Evolutionary conservation across 352 stramenopile genomes (phyloP), one percentile per base, ranked within the genome.

Genomic region (Pythium scleroteichum): DNA sequence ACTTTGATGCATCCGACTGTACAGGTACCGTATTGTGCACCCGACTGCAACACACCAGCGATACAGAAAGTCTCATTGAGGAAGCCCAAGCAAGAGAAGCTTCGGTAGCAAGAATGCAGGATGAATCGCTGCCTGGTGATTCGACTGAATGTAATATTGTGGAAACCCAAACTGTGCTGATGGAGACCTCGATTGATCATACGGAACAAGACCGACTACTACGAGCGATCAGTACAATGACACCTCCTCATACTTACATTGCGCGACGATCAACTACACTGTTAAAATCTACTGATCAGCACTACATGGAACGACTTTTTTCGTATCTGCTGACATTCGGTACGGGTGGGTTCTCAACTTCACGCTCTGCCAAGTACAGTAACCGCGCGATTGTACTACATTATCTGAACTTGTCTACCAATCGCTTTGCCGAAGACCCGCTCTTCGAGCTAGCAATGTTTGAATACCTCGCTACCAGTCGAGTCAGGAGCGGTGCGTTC

Each of bases 361-460:
- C n/a, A n/a, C 29, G 29, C 29, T 35, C 5, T 35, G 5, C 5
- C 29, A 5, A 10, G 10, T 35, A 35, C 29, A 35, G 29, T 35
- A 10, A 16, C 27, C 6, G 57, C 4, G 57, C 50, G 12, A 68
- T 74, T 16, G 62, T 70, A 5, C 32, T 68, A 0, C 67, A 74
- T 44, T 74, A 74, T 27, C 61, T 69, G 1, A 64, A 66, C 13
- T 38, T 73, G 16, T 66, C 66, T 0, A 65, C 41, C 53, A 68
- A 45, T 35, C 29, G 29, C 5, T 35, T 35, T 35, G 29, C 29
- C 10, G 29, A 35, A 35, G 66, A 70, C 33, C 16, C 61, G 0
- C n/a, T 71, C 16, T 74, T 66, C 45, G 71, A 71, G 33, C 14
- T 71, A 12, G n/a, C 41, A 4, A 74, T 74, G 67, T 71, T 71